Base-by-base conservation (phyloP, 202 grass and related monocot genomes). In the Brachypodium distachyon region DNA sequence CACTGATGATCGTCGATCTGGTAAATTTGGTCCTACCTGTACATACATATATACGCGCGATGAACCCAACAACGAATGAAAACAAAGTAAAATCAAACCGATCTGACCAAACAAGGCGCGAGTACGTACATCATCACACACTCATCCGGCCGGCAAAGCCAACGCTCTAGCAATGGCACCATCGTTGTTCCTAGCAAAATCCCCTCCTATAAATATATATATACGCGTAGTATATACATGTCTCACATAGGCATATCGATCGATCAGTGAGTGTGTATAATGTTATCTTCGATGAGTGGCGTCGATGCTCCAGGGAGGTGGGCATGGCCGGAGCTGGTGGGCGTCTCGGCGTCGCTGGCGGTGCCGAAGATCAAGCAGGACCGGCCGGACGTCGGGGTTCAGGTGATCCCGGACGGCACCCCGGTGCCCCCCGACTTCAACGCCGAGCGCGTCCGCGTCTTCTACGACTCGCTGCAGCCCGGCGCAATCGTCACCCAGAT, bases 281-380 rank as follows among this genome's bases (percentile, higher is more conserved):
- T n/a, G n/a, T n/a, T n/a, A n/a, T n/a, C n/a, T n/a, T n/a, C n/a
- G n/a, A 65, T 65, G 61, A 65, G 36, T 5, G 61, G 61, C 12
- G 23, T 13, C n/a, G 39, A 63, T 5, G n/a, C 34, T 13, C 54
- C 21, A 6, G 13, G 4, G 34, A 58, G 48, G 39, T 9, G 8
- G 32, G 40, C 44, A 58, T 70, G 64, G 74, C 67, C 60, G 36
- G 58, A 75, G 69, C 64, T 77, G 43, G 56, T 64, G 54, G 58
- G 32, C 13, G 51, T 49, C 7, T 62, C 44, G 53, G 78, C 80
- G 52, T 5, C 26, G 29, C 33, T 21, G 40, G 57, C 39, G 29
- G 81, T 52, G 72, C 80, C 51, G 2, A 68, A 84, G 76, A 79
- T 78, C 32, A 49, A 4, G 62, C 55, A 55, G 2, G 73, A 84